A percentile compares a stretch with the other conserved stretches of the same genome.
These are phyloP conservation scores for Tuber aestivum DNA, from an alignment of 495 filamentous ascomycete species.

Conservation along the genomic window DNA sequence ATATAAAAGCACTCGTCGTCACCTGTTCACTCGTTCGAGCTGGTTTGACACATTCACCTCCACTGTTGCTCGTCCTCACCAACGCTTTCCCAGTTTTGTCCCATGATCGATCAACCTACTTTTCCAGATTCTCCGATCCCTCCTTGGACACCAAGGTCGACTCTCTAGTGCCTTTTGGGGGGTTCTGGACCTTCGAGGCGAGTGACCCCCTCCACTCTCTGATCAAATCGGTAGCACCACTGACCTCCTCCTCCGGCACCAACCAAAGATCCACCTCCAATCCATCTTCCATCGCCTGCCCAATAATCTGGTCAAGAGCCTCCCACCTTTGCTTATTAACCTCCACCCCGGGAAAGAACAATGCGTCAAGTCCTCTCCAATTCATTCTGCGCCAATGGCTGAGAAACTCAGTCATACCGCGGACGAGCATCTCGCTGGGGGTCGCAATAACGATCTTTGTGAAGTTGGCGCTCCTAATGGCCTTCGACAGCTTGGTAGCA, in stretches of 20 bases:
- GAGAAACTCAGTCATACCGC: slow-evolving; percentile 15
- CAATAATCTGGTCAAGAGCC: slow-evolving; percentile 10
- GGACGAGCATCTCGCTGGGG: slow-evolving; percentile 6
- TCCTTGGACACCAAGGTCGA: background rate
- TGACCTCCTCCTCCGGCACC: slow-evolving; percentile 12
- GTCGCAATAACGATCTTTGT: slow-evolving; percentile 20
- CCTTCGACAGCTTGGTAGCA: slow-evolving; percentile 9
- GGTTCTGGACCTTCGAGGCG: background rate
- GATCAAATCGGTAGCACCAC: slow-evolving; percentile 16
- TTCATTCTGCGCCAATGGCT: slow-evolving; percentile 8
- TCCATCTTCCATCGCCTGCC: slow-evolving; percentile 19
- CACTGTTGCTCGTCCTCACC: background rate
- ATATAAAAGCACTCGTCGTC: background rate
- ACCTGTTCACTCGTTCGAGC: background rate
- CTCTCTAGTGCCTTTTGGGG: background rate
- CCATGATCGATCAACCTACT: background rate
- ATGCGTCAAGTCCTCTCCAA: background rate
- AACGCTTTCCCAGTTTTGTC: background rate
- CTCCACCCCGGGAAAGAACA: slow-evolving; percentile 4
- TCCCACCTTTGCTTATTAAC: slow-evolving; percentile 8
- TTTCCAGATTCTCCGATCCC: too few relatives aligned
- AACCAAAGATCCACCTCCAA: slow-evolving; percentile 28
- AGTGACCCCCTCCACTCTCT: background rate
- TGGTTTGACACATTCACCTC: background rate
- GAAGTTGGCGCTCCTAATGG: background rate